Percentiles rank a stretch among this genome's conserved stretches.
Evolutionary conservation across 257 asterid genomes (phyloP).

Genomic region (Solanum ossicruentum): DNA sequence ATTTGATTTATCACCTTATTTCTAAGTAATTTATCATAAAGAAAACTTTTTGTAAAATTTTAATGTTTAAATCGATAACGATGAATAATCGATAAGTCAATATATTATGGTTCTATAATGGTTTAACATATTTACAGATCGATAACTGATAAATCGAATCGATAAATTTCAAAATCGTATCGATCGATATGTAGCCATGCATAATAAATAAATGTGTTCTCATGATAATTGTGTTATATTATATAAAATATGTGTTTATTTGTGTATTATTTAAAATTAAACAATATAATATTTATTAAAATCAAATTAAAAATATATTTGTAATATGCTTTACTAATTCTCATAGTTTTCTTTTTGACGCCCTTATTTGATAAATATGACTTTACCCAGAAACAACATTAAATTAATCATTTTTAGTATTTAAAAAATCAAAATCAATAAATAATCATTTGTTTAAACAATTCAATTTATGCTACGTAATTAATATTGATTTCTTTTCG

Average conservation of each 20-base stretch:
- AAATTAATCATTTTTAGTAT: neutral
- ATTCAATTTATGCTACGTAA: neutral
- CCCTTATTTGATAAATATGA: neutral
- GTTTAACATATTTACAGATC: no score
- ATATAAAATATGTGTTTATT: neutral
- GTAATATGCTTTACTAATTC: neutral
- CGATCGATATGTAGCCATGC: no score
- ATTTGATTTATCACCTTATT: no score
- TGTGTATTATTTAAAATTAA: fast-evolving
- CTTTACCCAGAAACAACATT: neutral
- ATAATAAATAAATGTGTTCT: no score
- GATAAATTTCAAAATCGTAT: no score
- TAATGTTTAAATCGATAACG: no score
- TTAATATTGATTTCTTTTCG: neutral
- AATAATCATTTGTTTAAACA: neutral
- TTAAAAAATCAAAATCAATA: neutral
- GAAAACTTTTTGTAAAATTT: no score
- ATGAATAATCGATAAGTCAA: no score
- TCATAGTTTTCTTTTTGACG: neutral
- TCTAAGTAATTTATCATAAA: no score
- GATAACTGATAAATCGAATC: no score
- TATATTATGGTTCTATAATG: no score
- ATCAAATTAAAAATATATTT: neutral
- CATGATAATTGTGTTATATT: no score
- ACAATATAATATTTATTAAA: neutral